Evolutionary conservation across 2,329 filamentous ascomycete genomes (phyloP), one percentile per base, ranked within the genome.

Genomic region (Aspergillus quadricinctus): DNA sequence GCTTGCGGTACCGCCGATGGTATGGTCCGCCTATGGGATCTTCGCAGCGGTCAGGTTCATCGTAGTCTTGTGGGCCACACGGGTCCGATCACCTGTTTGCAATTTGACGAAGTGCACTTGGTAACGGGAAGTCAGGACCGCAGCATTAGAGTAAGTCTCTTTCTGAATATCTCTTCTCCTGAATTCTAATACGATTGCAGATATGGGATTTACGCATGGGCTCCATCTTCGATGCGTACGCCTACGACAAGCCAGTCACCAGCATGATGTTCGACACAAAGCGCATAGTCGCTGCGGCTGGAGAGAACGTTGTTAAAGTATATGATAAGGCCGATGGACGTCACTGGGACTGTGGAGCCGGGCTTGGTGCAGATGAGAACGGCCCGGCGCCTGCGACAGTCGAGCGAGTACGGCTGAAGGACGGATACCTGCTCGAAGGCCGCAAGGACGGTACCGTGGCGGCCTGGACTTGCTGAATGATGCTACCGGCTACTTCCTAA

Each of bases 181-280:
- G 11, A 4, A 40, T 35, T 31, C 49, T 50, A 14, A 21, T 54
- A 9, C 6, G 21, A 52, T 66, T 64, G 75, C 66, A 97, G 92
- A 97, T 99, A 71, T 99, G 94, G 94, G 94, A 99, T 75, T 88
- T 99, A 55, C 89, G 94, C 54, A 97, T 92, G 11, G 94, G 94
- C 48, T 92, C 92, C 35, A 97, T 99, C 65, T 89, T 89, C 72
- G 94, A 99, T 72, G 94, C 93, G 19, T 99, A 92, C 73, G 94
- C 93, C 23, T 99, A 97, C 76, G 92, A 97, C 69, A 83, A 90
- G 67, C 86, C 92, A 0, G 84, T 99, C 56, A 96, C 92, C 31
- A 90, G 88, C 79, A 96, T 97, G 92, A 96, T 95, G 88, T 99
- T 99, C 72, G 94, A 99, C 74, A 78, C 85, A 14, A 87, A 92